Evolutionary conservation across 148 eudicot genomes (phyloP).

Genomic region (Chenopodium album): DNA sequence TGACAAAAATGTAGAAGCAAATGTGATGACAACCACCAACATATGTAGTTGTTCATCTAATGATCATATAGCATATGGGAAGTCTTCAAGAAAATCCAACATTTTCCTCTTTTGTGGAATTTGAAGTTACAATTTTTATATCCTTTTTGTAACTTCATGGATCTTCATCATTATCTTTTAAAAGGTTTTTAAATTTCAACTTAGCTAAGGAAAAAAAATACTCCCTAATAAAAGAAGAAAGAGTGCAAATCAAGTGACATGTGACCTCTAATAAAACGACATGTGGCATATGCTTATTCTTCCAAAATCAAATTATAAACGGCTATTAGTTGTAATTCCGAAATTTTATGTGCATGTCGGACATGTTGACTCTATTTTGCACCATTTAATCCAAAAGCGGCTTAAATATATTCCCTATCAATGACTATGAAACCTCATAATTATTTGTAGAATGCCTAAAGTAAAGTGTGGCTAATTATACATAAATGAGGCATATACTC

Average conservation of each 20-base stretch:
- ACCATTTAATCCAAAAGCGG: not conserved
- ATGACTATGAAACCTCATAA: conserved; percentile 6
- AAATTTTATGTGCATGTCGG: conserved; percentile 3
- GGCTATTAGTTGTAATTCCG: not conserved
- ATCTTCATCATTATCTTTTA: not conserved
- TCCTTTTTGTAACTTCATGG: not conserved
- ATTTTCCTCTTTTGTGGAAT: not conserved
- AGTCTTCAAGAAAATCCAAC: conserved; percentile 6
- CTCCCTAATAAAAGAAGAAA: not conserved
- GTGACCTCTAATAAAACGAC: conserved; percentile 1
- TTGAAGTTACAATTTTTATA: not conserved
- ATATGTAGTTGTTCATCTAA: conserved; percentile 18
- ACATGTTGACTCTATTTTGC: conserved; percentile 11
- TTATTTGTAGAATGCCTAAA: not conserved
- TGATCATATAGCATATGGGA: conserved; percentile 12
- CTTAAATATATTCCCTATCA: not conserved
- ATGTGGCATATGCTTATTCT: not conserved
- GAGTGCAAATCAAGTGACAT: conserved; percentile 30
- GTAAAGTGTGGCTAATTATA: too few species aligned
- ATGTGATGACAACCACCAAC: conserved; percentile 13
- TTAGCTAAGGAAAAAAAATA: not conserved
- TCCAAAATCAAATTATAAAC: conserved; percentile 1
- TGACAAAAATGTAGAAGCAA: conserved; percentile 3
- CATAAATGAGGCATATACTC: too few species aligned
- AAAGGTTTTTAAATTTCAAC: not conserved